Evolutionary conservation across 306 rosid genomes (phyloP), one percentile per base, ranked within the genome.

Genomic region (Glycine latifolia): DNA sequence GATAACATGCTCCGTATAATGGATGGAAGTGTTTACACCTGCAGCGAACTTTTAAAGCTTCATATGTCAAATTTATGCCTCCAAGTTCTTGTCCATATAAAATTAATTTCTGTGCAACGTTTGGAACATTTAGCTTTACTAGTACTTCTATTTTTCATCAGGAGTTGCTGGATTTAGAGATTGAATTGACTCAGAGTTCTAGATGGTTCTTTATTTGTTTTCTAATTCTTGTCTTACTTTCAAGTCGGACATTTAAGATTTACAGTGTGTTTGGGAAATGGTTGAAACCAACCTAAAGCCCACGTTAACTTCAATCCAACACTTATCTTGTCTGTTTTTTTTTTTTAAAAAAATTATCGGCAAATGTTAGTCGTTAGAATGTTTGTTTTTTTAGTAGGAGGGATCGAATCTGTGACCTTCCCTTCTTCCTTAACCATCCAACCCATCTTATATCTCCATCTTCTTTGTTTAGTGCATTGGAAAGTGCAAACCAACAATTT

Each of bases 151-250:
- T 67, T 67, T 20, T 44, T 20, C 35, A 20, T 54, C 48, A 8
- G 49, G 44, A 67, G n/a, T 44, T 79, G 59, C 72, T 11, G 13
- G 47, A 79, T 44, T 8, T 56, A 44, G 37, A 31, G 76, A 43
- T 31, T 7, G 56, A 20, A 47, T 55, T 41, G 47, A 65, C 31
- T 53, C 0, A 11, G 69, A 55, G 70, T 47, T 71, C 10, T 14
- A n/a, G 53, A 12, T 60, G 15, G 31, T 59, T 47, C 41, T 70
- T 56, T 9, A 31, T 55, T 46, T 15, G 11, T 69, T 46, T 79
- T 2, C 5, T 54, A 17, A 11, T 52, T 20, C 26, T 10, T 13
- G 54, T 43, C 73, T 16, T 1, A 20, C 41, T 17, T 20, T 60
- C 17, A 37, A 37, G 41, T 37, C 2, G 41, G 41, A 37, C 41